Evolutionary conservation across 2,329 filamentous ascomycete species (phyloP), one percentile per base, ranked within the genome.

Genomic region (Aureobasidium sp.): DNA sequence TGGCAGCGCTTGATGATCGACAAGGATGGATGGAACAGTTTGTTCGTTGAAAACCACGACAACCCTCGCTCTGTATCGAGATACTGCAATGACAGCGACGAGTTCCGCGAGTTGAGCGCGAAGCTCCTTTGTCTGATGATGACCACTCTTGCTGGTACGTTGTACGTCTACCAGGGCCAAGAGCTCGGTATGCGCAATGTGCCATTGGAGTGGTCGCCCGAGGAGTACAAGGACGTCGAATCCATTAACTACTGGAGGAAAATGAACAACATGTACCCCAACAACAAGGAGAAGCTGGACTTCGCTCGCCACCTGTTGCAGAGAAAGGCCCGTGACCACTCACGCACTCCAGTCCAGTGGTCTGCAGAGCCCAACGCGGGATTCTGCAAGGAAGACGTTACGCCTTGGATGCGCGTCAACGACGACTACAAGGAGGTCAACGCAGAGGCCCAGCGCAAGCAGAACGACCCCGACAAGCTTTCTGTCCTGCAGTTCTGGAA

Each of bases 341-440:
- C 85, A 9, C 79, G 87, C n/a, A 80, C 84, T 3, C 87, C 87
- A 0, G 84, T 90, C 76, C 85, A 87, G 65, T 90, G 87, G 87
- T 79, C 79, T 61, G 77, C 71, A 0, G 74, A 75, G 0, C 70
- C 76, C 0, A 79, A 86, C 65, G 84, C 83, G 0, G 87, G 87
- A 1, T 89, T 89, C 74, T 85, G 84, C 7, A 72, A 75, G 61
- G 65, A 74, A 0, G 75, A 73, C 0, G 56, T 59, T 2, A 48
- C 20, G 6, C 83, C 84, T 0, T 87, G 84, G 84, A 87, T 87
- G 83, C 76, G 81, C 2, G 76, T 82, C 12, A 79, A 84, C 63
- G 81, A 83, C 27, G 78, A 82, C 57, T 83, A 81, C 63, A 73
- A 70, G 45, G 71, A 72, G 0, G 75, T 86, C 69, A 88, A 89